Conservation (phyloP, 1,284 basidiomycete genomes). For the Trichosporon asahii region DNA sequence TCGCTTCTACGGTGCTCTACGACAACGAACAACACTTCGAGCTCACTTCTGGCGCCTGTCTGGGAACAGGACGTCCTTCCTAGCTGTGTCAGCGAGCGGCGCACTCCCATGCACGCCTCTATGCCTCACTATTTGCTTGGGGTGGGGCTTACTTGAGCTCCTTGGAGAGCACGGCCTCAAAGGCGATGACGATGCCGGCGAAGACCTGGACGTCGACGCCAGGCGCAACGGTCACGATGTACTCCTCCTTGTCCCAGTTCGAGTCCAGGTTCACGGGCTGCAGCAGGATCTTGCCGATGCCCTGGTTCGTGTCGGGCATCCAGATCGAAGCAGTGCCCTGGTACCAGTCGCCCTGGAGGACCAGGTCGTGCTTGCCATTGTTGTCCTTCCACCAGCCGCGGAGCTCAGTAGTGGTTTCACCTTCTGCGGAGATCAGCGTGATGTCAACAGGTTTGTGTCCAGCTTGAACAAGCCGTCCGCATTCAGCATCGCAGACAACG, state of each 20-base stretch:
- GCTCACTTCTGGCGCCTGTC: not conserved
- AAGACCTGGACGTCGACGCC: conserved; percentile 1
- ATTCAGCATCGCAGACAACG: too few species aligned
- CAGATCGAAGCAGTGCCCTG: not conserved
- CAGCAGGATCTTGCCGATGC: not conserved
- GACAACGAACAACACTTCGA: not conserved
- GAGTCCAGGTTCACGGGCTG: not conserved
- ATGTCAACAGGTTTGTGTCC: too few species aligned
- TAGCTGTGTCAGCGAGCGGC: not conserved
- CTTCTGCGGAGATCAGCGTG: not conserved
- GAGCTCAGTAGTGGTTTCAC: not conserved
- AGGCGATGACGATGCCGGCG: not conserved
- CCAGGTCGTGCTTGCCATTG: conserved; percentile 1
- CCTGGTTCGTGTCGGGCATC: not conserved
- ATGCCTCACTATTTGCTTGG: not conserved
- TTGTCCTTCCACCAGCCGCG: conserved; percentile 3
- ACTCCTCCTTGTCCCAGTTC: not conserved
- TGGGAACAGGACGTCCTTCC: not conserved
- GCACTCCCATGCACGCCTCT: not conserved
- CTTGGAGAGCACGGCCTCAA: not conserved
- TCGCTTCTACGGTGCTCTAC: not conserved
- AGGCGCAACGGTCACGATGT: not conserved
- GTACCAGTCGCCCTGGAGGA: not conserved
- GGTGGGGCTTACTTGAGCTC: not conserved
- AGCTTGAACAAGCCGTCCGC: too few species aligned